Evolutionary conservation across 2,329 filamentous ascomycete species (phyloP).

Genomic region (Hypocrella siamensis): DNA sequence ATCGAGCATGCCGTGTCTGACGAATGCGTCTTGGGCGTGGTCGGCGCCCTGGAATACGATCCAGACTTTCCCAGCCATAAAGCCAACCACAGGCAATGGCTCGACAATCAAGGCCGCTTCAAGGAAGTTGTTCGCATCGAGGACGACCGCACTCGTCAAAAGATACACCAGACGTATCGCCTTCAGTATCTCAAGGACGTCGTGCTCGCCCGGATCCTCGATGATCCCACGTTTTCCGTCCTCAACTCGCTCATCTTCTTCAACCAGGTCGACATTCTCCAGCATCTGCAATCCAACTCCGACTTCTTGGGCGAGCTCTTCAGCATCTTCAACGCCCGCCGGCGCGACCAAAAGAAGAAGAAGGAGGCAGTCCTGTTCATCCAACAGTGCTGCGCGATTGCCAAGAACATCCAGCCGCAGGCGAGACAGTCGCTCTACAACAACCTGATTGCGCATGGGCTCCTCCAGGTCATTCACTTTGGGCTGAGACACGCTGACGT

Average conservation of each 20-base stretch:
- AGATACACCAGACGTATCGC: constrained; percentile 93
- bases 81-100: constrained; percentile 88
- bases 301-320: constrained; percentile 76
- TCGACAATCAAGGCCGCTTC: constrained; percentile 75
- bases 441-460: constrained; percentile 76
- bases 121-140: constrained; percentile 94
- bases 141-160: constrained; percentile 63
- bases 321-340: constrained; percentile 58
- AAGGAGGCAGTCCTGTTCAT: constrained; percentile 95
- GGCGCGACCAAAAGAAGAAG: constrained; percentile 54
- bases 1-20: constrained; percentile 91
- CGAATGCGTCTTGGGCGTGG: constrained; percentile 76
- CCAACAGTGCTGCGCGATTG: constrained; percentile 86
- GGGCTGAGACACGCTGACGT: constrained; percentile 76
- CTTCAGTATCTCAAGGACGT: constrained; percentile 96
- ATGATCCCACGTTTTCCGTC: constrained; percentile 94
- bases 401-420: constrained; percentile 82
- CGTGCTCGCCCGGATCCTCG: constrained; percentile 87
- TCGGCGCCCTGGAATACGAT: constrained; percentile 93
- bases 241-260: constrained; percentile 98
- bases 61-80: constrained; percentile 96
- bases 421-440: constrained; percentile 70
- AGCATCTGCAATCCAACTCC: constrained; percentile 74
- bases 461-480: constrained; percentile 82
- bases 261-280: constrained; percentile 95